Evolutionary conservation across 352 stramenopile species (phyloP), one percentile per base, ranked within the genome.

Genomic region (Pythium guiyangense): DNA sequence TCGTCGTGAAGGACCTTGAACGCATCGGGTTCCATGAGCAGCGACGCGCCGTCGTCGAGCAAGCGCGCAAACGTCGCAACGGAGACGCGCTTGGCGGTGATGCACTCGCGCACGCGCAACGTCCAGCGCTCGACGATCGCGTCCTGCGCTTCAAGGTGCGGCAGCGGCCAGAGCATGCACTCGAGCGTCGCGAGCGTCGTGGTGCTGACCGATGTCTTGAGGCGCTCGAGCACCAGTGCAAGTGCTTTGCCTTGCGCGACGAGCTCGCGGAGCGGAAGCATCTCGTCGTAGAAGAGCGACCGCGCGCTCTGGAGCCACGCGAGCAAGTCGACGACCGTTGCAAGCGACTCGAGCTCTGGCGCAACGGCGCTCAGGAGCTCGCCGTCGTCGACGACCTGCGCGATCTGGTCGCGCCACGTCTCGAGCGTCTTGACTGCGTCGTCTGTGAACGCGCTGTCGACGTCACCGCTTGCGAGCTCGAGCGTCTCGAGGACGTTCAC

Each of bases 1-100:
- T 96, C 86, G 34, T 92, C 78, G 67, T 90, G 72, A 18, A 96
- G 71, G 46, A 84, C 55, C 40, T 89, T 86, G 52, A 94, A 87
- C 0, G 82, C 72, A 3, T 86, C 79, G n/a, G 85, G 75, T 46
- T 94, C 81, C 42, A 94, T 67, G 25, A 89, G 40, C 26, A 94
- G 57, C 3, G 61, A 64, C 52, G 70, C 79, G 4, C 80, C 80
- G 57, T 84, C 82, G 31, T 76, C 62, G 22, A 94, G 62, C 17
- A 92, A 48, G 15, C 57, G 47, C 51, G 88, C 79, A 5, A 91
- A 67, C 18, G 88, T 73, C 27, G 70, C 58, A 5, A 90, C 67
- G 11, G 55, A 67, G 0, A 79, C 75, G 29, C 84, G 77, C 26
- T 91, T 90, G 35, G 84, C 69, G 35, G 79, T 66, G 29, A 94